These are phyloP conservation scores for Rubia peregrina DNA, from an alignment of 305 asterid species.

Conservation along the genomic window DNA sequence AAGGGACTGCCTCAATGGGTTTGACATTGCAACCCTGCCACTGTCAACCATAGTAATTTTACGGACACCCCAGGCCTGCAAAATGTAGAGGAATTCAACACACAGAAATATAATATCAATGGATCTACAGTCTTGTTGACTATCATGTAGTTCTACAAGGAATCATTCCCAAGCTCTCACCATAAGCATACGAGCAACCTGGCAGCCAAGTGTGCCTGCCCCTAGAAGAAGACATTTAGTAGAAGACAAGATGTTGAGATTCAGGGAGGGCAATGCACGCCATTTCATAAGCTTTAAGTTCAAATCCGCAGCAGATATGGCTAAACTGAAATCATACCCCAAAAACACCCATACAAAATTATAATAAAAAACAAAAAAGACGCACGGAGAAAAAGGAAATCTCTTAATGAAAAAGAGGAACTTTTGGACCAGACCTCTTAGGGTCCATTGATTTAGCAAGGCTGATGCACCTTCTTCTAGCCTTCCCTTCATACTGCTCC, in stretches of 20 bases:
- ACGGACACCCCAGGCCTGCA: conserved; percentile 94
- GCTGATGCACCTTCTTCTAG: conserved; percentile 56
- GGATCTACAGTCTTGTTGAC: background rate
- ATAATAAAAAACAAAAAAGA: background rate
- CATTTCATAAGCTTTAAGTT: conserved; percentile 92
- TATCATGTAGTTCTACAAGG: background rate
- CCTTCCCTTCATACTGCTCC: conserved; percentile 61
- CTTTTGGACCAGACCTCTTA: conserved; percentile 46
- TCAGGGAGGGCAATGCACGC: conserved; percentile 84
- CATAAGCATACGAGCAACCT: conserved; percentile 96
- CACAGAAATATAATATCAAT: background rate
- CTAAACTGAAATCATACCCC: conserved; percentile 48
- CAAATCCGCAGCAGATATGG: conserved; percentile 87
- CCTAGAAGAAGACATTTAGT: conserved; percentile 80
- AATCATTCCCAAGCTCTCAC: conserved; percentile 29
- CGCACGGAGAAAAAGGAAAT: background rate
- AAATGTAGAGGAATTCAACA: background rate
- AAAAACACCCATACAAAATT: conserved; percentile 15
- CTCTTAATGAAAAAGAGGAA: conserved; percentile 6
- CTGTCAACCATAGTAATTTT: conserved; percentile 77
- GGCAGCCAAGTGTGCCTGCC: conserved; percentile 97
- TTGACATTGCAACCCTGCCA: conserved; percentile 92
- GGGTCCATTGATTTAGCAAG: conserved; percentile 90
- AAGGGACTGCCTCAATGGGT: conserved; percentile 88
- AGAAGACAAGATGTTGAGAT: conserved; percentile 54